Conservation (phyloP, 805 yeast species). For the Candida takata region DNA sequence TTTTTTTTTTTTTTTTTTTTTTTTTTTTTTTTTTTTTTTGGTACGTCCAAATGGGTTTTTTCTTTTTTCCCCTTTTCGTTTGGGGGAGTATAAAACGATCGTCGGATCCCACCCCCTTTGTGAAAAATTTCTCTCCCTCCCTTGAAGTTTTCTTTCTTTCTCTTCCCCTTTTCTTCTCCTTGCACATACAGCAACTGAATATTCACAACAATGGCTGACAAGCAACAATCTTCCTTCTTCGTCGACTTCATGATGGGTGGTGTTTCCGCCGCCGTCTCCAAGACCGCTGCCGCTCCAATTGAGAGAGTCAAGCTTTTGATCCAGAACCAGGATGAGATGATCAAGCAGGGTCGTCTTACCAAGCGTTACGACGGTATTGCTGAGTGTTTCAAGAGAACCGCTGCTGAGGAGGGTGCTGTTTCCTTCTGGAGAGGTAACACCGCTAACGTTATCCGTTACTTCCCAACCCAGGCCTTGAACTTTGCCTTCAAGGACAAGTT, state of each 20-base stretch:
- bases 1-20: too few species aligned
- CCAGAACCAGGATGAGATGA: conserved; percentile 97
- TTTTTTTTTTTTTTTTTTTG: too few species aligned
- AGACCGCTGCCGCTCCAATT: conserved; percentile 97
- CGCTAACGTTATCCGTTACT: conserved; percentile 96
- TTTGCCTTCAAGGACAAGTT: conserved; percentile 98
- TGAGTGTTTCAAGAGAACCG: conserved; percentile 93
- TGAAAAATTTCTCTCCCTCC: conserved; percentile 3
- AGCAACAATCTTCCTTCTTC: conserved; percentile 41
- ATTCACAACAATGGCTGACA: conserved; percentile 23
- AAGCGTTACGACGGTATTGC: conserved; percentile 81
- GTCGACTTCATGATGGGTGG: conserved; percentile 92
- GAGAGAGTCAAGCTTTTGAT: conserved; percentile 94
- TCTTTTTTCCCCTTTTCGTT: too few species aligned
- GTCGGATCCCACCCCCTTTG: too few species aligned
- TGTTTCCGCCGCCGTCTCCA: conserved; percentile 97
- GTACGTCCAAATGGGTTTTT: too few species aligned
- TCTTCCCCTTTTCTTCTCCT: conserved; percentile 1
- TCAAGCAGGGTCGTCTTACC: conserved; percentile 93
- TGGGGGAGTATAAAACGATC: too few species aligned
- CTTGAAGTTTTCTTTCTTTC: conserved; percentile 1
- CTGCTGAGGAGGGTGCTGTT: conserved; percentile 84
- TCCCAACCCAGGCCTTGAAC: conserved; percentile 99
- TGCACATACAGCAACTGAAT: background rate
- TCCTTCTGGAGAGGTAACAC: conserved; percentile 99